Conservation (phyloP, 148 eudicot species). For the Cornus florida region DNA sequence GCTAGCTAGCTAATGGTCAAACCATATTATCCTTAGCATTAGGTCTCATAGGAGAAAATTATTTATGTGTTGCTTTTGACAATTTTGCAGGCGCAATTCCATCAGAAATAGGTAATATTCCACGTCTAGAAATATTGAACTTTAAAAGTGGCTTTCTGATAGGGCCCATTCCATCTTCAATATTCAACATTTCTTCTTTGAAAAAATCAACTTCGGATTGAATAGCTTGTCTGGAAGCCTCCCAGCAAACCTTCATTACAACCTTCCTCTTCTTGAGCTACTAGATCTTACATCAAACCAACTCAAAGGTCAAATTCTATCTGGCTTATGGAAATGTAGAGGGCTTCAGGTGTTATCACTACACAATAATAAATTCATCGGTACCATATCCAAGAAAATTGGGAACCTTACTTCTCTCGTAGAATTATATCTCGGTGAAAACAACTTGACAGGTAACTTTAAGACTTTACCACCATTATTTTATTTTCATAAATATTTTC, state of each 20-base stretch:
- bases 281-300: conserved; percentile 7
- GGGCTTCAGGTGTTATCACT: background rate
- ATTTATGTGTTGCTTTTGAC: too few species aligned
- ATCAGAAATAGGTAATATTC: conserved; percentile 13
- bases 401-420: background rate
- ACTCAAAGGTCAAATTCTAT: conserved; percentile 11
- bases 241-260: conserved; percentile 6
- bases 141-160: background rate
- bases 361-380: conserved; percentile 10
- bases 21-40: too few species aligned
- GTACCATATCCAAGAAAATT: conserved; percentile 1
- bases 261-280: conserved; percentile 12
- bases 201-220: background rate
- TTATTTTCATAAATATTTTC: too few species aligned
- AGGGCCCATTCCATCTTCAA: conserved; percentile 17
- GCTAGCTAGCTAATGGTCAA: too few species aligned
- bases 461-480: too few species aligned
- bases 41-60: too few species aligned
- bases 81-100: conserved; percentile 25
- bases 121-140: background rate
- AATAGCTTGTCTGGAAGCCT: conserved; percentile 16
- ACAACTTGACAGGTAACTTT: conserved; percentile 12
- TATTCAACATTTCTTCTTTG: conserved; percentile 26
- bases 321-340: conserved; percentile 7
- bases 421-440: background rate